A percentile compares a stretch with the other conserved stretches of the same genome.
phyloP scores from a whole-genome alignment of 805 yeast genomes.

The Yamadazyma sp. region DNA sequence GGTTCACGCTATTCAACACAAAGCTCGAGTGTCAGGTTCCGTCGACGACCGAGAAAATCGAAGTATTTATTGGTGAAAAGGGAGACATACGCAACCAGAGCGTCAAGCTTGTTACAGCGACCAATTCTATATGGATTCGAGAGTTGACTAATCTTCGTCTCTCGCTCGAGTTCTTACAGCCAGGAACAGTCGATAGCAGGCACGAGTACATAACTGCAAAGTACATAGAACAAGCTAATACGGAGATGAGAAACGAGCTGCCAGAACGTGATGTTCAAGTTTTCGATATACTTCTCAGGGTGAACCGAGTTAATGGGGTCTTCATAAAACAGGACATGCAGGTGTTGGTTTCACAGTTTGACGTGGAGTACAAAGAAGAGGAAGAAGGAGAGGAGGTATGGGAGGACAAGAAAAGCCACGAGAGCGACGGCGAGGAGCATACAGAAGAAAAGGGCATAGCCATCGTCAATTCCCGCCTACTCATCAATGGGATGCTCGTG shows the following conservation, averaged over 20 bases:
- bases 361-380: not conserved
- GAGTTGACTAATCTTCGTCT: slow-evolving; percentile 44
- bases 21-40: slow-evolving; percentile 19
- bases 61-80: slow-evolving; percentile 31
- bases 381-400: slow-evolving; percentile 1
- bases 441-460: slow-evolving; percentile 1
- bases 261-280: slow-evolving; percentile 17
- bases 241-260: not conserved
- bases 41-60: slow-evolving; percentile 26
- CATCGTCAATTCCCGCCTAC: slow-evolving; percentile 5
- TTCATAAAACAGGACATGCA: slow-evolving; percentile 19
- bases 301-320: slow-evolving; percentile 35
- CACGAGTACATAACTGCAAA: slow-evolving; percentile 7
- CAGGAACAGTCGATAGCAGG: slow-evolving; percentile 39
- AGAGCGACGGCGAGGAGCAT: not conserved
- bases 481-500: slow-evolving; percentile 15
- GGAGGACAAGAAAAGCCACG: not conserved
- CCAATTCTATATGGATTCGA: slow-evolving; percentile 40
- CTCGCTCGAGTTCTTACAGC: slow-evolving; percentile 44
- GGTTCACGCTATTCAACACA: slow-evolving; percentile 23
- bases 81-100: slow-evolving; percentile 17
- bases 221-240: not conserved
- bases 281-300: slow-evolving; percentile 22
- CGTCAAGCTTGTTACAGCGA: not conserved
- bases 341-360: slow-evolving; percentile 8